These are phyloP conservation scores for Pseudofabraea citricarpa DNA, from an alignment of 2,329 filamentous ascomycete species.

Conservation along the genomic window DNA sequence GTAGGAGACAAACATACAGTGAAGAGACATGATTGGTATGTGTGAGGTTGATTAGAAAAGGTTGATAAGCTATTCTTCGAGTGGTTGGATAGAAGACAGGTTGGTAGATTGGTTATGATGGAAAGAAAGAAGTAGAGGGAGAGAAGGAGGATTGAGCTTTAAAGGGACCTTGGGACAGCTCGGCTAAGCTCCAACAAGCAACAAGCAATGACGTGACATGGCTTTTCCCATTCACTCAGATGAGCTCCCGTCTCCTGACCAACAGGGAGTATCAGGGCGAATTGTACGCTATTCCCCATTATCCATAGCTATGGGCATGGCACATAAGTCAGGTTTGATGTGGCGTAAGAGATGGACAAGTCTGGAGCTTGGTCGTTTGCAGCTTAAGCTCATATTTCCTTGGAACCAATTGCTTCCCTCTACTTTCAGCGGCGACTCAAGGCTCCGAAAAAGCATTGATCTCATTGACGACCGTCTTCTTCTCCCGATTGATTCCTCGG, in stretches of 20 bases:
- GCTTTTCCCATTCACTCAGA: too few species aligned
- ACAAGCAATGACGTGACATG: too few species aligned
- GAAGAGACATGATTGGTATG: slow-evolving; percentile 24
- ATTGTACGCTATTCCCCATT: too few species aligned
- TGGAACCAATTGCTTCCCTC: neutral
- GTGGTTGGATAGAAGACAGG: slow-evolving; percentile 20
- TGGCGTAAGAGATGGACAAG: too few species aligned
- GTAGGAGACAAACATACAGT: slow-evolving; percentile 18
- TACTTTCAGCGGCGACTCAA: neutral
- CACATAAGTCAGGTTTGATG: too few species aligned
- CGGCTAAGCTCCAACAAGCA: neutral
- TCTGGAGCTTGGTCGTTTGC: neutral
- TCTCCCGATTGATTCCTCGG: too few species aligned
- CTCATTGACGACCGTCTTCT: too few species aligned
- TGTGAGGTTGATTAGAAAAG: slow-evolving; percentile 19
- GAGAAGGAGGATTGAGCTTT: slow-evolving; percentile 1
- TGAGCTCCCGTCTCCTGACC: too few species aligned
- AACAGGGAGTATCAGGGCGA: too few species aligned
- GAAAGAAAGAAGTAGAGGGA: slow-evolving; percentile 1
- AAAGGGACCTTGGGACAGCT: neutral
- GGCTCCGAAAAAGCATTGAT: too few species aligned
- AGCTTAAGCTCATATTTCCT: neutral
- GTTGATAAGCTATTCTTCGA: slow-evolving; percentile 19
- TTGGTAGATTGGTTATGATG: slow-evolving; percentile 11
- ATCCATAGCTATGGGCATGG: too few species aligned